phyloP scores from a whole-genome alignment of 768 basidiomycete species.

The Rhodosporidiobolus odoratus region DNA sequence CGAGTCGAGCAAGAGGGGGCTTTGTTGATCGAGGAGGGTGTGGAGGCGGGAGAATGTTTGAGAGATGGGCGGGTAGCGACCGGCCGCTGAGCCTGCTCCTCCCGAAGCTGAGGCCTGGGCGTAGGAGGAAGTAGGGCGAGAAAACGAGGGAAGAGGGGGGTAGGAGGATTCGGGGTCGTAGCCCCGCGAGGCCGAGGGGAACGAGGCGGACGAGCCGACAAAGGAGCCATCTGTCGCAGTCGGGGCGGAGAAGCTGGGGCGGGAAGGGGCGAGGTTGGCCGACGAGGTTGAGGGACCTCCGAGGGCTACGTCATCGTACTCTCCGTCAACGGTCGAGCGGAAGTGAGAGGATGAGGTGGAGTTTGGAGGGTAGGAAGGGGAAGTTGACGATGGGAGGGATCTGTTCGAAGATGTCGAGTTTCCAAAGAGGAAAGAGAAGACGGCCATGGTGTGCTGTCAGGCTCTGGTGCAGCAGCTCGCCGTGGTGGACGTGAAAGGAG shows the following conservation, averaged over 20 bases:
- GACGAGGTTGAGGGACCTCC: neutral
- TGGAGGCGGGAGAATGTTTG: conserved; percentile 23
- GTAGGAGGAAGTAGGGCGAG: conserved; percentile 10
- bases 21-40: conserved; percentile 13
- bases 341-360: neutral
- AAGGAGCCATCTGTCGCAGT: neutral
- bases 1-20: conserved; percentile 29
- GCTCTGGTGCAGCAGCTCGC: no score
- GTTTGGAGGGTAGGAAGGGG: neutral
- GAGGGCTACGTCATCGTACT: conserved; percentile 30
- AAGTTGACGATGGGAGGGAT: neutral
- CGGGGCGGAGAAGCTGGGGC: neutral
- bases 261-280: neutral
- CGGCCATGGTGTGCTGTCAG: neutral
- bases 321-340: neutral
- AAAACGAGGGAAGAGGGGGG: conserved; percentile 31
- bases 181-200: neutral
- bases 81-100: neutral
- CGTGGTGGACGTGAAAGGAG: neutral
- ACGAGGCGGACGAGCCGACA: neutral
- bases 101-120: no score
- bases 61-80: conserved; percentile 15
- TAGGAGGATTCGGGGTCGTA: conserved; percentile 15
- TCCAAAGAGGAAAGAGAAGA: conserved; percentile 16
- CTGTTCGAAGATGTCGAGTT: neutral